Base-by-base conservation (phyloP, 768 basidiomycete genomes). In the Termitomyces sp. region DNA sequence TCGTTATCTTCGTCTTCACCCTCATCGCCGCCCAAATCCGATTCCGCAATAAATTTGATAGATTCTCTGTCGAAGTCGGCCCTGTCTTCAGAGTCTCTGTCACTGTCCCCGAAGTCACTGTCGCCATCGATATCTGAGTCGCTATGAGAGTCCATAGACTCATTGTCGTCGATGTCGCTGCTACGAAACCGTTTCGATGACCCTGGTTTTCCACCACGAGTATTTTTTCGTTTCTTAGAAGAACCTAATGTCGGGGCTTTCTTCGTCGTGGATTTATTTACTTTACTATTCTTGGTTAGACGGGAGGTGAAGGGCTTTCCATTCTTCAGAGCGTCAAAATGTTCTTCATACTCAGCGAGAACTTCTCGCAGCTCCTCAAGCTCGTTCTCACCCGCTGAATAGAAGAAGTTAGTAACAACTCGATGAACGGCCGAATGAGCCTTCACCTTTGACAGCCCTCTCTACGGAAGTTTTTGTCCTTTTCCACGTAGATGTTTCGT, bases 161-260 rank as follows among this genome's bases (percentile, higher is more conserved):
- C 73, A 59, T 79, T 77, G n/a, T 76, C 74, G 10, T 72, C 71
- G 20, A 67, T 67, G n/a, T 65, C 68, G 42, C 62, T 63, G 56
- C 68, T 71, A 58, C 77, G 78, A 47, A 72, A 72, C 43, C 79
- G 76, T 70, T 87, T 87, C 1, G 79, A 66, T 0, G 81, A 76
- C 5, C 75, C 77, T 45, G 70, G 67, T 66, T 77, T 79, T 32
- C 76, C 79, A 29, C 70, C 69, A 9, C 76, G 64, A 5, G 61
- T 63, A 63, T 78, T 80, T 72, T 85, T 86, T 54, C 86, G 74
- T 68, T 87, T 87, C 66, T 77, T 82, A 4, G 49, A 49, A 45
- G 73, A 69, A 7, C 20, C 38, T 11, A 25, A 51, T 50, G 37
- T 20, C 8, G 62, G 60, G 3, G 64, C 51, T n/a, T 56, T 65